Conservation (phyloP, 2,329 filamentous ascomycete species). For the Claviceps pusilla region DNA sequence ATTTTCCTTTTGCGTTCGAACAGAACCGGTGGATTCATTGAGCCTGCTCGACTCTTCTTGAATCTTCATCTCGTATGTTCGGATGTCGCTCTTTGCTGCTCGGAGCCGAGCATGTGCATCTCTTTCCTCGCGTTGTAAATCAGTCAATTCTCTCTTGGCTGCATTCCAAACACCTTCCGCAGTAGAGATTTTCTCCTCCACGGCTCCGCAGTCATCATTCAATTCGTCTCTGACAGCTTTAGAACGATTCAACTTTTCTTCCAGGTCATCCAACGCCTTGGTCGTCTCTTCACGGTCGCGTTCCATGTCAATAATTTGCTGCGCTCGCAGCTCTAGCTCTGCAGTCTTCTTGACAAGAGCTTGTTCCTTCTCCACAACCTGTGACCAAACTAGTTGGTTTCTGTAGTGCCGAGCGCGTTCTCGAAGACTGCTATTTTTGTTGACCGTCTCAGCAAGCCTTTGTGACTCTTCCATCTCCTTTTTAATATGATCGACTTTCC, state of each 20-base stretch:
- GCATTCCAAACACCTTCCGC: slow-evolving; percentile 38
- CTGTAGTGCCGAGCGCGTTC: slow-evolving; percentile 42
- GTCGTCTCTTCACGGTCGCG: slow-evolving; percentile 28
- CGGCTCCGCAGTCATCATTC: slow-evolving; percentile 29
- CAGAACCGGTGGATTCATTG: slow-evolving; percentile 53
- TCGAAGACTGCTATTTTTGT: slow-evolving; percentile 51
- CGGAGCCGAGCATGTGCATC: slow-evolving; percentile 46
- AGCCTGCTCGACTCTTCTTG: slow-evolving; percentile 45
- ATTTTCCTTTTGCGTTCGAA: slow-evolving; percentile 47
- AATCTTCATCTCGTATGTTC: slow-evolving; percentile 32
- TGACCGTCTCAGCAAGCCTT: slow-evolving; percentile 47
- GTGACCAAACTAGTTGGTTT: slow-evolving; percentile 69
- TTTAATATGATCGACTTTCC: slow-evolving; percentile 20
- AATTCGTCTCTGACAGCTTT: slow-evolving; percentile 26
- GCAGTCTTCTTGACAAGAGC: slow-evolving; percentile 23
- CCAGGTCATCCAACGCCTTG: slow-evolving; percentile 29
- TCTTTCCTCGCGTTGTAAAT: slow-evolving; percentile 48
- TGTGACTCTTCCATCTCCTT: slow-evolving; percentile 42
- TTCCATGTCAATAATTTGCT: slow-evolving; percentile 15
- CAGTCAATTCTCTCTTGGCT: slow-evolving; percentile 36
- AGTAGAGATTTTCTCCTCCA: slow-evolving; percentile 27
- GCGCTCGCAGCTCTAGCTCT: slow-evolving; percentile 13
- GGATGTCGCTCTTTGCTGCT: slow-evolving; percentile 31
- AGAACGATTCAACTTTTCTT: slow-evolving; percentile 27
- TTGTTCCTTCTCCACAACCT: slow-evolving; percentile 63